A percentile compares a stretch with the other conserved stretches of the same genome.
Conservation (phyloP, 1,284 basidiomycete genomes). For the Ustilago lituana region DNA sequence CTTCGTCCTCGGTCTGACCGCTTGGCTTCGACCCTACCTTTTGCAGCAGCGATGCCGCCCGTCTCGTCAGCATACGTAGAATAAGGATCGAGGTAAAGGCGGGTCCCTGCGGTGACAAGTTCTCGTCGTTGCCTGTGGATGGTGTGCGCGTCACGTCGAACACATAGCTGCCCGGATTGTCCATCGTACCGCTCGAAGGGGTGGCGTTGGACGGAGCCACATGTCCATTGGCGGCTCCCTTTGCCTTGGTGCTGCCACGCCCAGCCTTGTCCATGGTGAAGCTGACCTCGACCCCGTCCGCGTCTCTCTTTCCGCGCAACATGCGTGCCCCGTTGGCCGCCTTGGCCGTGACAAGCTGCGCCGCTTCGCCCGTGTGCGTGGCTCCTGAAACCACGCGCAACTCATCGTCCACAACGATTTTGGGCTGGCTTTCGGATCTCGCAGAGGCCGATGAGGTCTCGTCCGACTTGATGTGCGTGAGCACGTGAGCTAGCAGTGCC, state of each 20-base stretch:
- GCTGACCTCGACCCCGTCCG: conserved; percentile 23
- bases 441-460: not conserved
- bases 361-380: conserved; percentile 28
- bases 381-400: conserved; percentile 26
- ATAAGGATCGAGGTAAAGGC: conserved; percentile 58
- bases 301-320: conserved; percentile 23
- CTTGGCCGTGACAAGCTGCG: conserved; percentile 15
- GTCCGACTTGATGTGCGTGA: conserved; percentile 45
- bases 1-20: conserved; percentile 10
- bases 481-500: conserved; percentile 36
- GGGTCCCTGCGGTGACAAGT: conserved; percentile 53
- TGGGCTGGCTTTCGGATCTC: not conserved
- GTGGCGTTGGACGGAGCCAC: conserved; percentile 13
- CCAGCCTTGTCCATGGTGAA: conserved; percentile 20
- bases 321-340: conserved; percentile 22
- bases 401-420: conserved; percentile 28
- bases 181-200: conserved; percentile 52
- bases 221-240: conserved; percentile 9
- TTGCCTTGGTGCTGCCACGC: conserved; percentile 1
- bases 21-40: conserved; percentile 43
- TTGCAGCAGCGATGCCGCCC: conserved; percentile 47
- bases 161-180: conserved; percentile 53
- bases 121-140: conserved; percentile 46
- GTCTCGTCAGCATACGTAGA: conserved; percentile 58
- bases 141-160: conserved; percentile 64